Evolutionary conservation across 2,329 filamentous ascomycete species (phyloP).

Genomic region (Pezicula rhizophila): DNA sequence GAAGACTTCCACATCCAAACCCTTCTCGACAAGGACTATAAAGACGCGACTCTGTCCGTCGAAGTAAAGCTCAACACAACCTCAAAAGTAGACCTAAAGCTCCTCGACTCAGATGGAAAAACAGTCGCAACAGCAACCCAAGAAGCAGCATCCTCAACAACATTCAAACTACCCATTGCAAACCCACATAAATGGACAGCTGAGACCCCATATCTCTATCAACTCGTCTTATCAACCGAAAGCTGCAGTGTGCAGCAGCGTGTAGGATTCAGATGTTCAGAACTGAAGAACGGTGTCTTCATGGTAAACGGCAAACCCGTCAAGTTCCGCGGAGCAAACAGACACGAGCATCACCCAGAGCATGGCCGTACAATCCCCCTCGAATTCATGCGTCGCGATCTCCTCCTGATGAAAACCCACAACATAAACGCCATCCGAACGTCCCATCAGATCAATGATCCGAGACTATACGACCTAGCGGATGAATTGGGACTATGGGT

Average conservation of each 20-base stretch:
- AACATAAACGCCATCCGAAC: slow-evolving; percentile 67
- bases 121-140: slow-evolving; percentile 20
- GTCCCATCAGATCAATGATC: slow-evolving; percentile 60
- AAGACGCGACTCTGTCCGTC: slow-evolving; percentile 43
- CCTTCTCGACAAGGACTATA: slow-evolving; percentile 44
- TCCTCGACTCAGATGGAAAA: slow-evolving; percentile 40
- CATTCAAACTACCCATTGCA: slow-evolving; percentile 31
- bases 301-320: slow-evolving; percentile 47
- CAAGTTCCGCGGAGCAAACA: slow-evolving; percentile 48
- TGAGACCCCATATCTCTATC: slow-evolving; percentile 58
- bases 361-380: slow-evolving; percentile 44
- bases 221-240: slow-evolving; percentile 35
- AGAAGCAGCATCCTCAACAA: slow-evolving; percentile 6
- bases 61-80: slow-evolving; percentile 37
- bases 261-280: slow-evolving; percentile 48
- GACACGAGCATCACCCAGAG: slow-evolving; percentile 48
- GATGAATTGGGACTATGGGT: slow-evolving; percentile 61
- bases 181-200: slow-evolving; percentile 62
- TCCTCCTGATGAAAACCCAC: slow-evolving; percentile 45
- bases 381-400: slow-evolving; percentile 45
- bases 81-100: slow-evolving; percentile 30
- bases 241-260: slow-evolving; percentile 30
- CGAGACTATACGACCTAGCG: slow-evolving; percentile 52
- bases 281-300: slow-evolving; percentile 44
- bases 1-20: slow-evolving; percentile 49